Base-by-base conservation (phyloP, 2,329 filamentous ascomycete genomes). In the Xylaria sp. region DNA sequence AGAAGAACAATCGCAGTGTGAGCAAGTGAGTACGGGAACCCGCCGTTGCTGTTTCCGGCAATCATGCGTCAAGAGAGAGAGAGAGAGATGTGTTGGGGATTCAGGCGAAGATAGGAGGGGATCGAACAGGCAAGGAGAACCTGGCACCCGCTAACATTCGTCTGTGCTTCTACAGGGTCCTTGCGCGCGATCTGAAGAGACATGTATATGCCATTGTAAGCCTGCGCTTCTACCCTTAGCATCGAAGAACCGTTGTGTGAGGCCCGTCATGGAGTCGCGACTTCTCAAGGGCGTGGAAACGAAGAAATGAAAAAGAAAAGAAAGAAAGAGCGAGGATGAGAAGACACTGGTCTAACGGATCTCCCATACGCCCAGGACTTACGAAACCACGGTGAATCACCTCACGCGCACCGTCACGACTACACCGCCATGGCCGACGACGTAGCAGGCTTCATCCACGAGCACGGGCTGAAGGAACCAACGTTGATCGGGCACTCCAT, bases 401-500 rank as follows among this genome's bases (percentile, higher is more conserved):
- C 93, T 1, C 94, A 98, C 80, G 80, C 89, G 60, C 82, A 84
- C 0, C 84, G 84, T 1, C 96, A 98, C 79, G 91, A 95, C 81
- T 98, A 98, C 79, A 79, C 81, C 1, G 86, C 89, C 53, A 94
- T 98, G 87, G 93, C 95, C 4, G 87, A 90, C 72, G 95, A 98
- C 75, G 89, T 98, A 11, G 88, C 90, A 63, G 84, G 86, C 53
- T 98, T 98, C 79, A 90, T 98, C 64, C 75, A 85, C 4, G 82
- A 92, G 63, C 91, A 97, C 78, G 83, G 85, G 3, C 82, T 98
- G n/a, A 82, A 86, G 53, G 83, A 92, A 32, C 85, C 90, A 1
- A 93, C 92, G 0, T 82, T 98, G 32, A 96, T 98, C 75, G 95
- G 95, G 0, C 96, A 98, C 81, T 97, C 93, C 1, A 98, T 98